Evolutionary conservation across 495 filamentous ascomycete species (phyloP).

Genomic region (Penicillium roqueforti): DNA sequence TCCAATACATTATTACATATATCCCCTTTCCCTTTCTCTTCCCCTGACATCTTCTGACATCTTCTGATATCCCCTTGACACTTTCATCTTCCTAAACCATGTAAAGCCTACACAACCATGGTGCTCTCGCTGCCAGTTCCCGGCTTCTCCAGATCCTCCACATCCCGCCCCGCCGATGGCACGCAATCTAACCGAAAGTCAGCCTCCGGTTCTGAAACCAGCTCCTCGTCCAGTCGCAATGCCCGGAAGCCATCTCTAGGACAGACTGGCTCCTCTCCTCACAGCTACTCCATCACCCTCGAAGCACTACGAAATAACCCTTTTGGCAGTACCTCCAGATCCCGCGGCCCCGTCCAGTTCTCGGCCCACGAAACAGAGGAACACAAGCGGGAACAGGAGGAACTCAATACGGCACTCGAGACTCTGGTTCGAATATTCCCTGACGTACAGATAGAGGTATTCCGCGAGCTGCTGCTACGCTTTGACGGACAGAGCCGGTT

Average conservation of each 20-base stretch:
- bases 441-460: slow-evolving; percentile 83
- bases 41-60: neutral
- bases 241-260: slow-evolving; percentile 12
- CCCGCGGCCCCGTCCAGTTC: slow-evolving; percentile 24
- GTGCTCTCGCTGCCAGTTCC: slow-evolving; percentile 43
- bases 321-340: slow-evolving; percentile 36
- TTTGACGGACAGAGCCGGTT: slow-evolving; percentile 80
- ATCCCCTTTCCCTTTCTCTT: neutral
- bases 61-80: neutral
- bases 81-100: slow-evolving; percentile 14
- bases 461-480: slow-evolving; percentile 78
- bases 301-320: slow-evolving; percentile 45
- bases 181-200: slow-evolving; percentile 19
- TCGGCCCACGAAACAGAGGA: slow-evolving; percentile 25
- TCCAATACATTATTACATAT: neutral
- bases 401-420: slow-evolving; percentile 71
- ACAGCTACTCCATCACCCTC: slow-evolving; percentile 34
- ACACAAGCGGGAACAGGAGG: slow-evolving; percentile 47
- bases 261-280: slow-evolving; percentile 12
- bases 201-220: slow-evolving; percentile 15
- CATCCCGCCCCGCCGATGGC: slow-evolving; percentile 28
- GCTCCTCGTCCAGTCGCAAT: slow-evolving; percentile 21
- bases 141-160: slow-evolving; percentile 36
- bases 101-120: slow-evolving; percentile 36
- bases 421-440: slow-evolving; percentile 76